Conservation (phyloP, 441 rosid species). For the Gossypium schwendimanii region DNA sequence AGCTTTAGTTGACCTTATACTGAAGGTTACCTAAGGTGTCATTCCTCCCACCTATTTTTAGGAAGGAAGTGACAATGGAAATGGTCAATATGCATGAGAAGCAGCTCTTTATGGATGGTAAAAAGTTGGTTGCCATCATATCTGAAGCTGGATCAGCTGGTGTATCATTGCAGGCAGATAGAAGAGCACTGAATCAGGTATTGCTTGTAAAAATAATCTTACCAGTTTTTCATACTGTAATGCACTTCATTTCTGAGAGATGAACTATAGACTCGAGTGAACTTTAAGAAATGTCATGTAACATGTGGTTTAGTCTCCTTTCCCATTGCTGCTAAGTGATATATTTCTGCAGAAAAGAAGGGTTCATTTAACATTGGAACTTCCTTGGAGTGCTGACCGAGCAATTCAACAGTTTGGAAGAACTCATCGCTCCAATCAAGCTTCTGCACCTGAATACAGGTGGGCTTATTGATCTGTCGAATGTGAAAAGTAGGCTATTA, state of each 20-base stretch:
- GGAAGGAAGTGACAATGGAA: conserved; percentile 96
- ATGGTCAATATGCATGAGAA: conserved; percentile 99
- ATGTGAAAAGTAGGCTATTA: not conserved
- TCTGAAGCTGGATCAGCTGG: conserved; percentile 99
- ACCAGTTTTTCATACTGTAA: not conserved
- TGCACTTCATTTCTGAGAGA: conserved; percentile 4
- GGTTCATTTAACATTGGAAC: conserved; percentile 93
- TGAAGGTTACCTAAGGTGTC: conserved; percentile 23
- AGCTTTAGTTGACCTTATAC: conserved; percentile 6
- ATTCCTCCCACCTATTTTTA: conserved; percentile 28
- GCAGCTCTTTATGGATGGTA: conserved; percentile 97
- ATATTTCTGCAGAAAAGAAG: conserved; percentile 65
- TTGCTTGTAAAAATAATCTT: conserved; percentile 9
- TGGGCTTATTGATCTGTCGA: conserved; percentile 18
- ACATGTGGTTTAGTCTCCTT: not conserved
- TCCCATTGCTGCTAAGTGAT: conserved; percentile 7
- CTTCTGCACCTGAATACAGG: conserved; percentile 99
- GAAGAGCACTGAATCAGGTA: conserved; percentile 90
- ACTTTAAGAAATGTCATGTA: conserved; percentile 1
- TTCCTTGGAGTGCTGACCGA: conserved; percentile 99
- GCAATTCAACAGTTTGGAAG: conserved; percentile 99
- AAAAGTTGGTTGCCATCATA: conserved; percentile 90
- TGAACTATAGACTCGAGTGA: not conserved
- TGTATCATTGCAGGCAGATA: conserved; percentile 97
- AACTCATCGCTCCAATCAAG: conserved; percentile 98